Base-by-base conservation (phyloP, 2,329 filamentous ascomycete species). In the Nectriaceae sp. region DNA sequence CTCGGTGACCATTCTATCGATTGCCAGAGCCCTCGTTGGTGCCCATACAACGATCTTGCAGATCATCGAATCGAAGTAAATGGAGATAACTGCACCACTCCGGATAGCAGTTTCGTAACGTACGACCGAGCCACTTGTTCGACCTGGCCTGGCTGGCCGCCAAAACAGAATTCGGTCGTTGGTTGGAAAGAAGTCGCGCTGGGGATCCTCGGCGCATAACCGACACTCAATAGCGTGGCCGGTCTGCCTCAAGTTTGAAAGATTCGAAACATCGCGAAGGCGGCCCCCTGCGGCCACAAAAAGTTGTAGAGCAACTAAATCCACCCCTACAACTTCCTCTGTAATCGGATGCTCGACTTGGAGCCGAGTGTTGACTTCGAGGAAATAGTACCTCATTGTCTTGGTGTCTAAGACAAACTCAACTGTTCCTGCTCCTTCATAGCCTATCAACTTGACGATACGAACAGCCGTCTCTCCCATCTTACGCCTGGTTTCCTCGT, bases 61-160 rank as follows among this genome's bases (percentile, higher is more conserved):
- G 26, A 77, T 69, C 67, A 77, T 69, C 1, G 71, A 72, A 59
- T 77, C 74, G 41, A 76, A 77, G 42, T 74, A 68, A 10, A 73
- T 75, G 1, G 73, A 73, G 0, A 77, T 64, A 1, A 49, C 46
- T 1, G 66, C 63, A 16, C 68, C 69, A 1, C 65, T 63, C 21
- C 65, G 50, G 3, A 76, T 63, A 8, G 71, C 67, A 1, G 71
- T 74, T 44, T 76, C 74, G 29, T 72, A 72, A 10, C 74, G 65
- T 4, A 75, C 48, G 56, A 55, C 45, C 11, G 13, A 66, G 57
- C 4, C 42, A 15, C 46, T 49, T 4, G 22, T 20, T 4, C 42
- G 35, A 4, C 44, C 37, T 11, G 35, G 33, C 8, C 21, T 16
- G 1, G 46, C 51, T 18, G 50, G 53, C 4, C 61, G 60, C 69